A percentile compares a stretch with the other conserved stretches of the same genome.
These are phyloP conservation scores for Cystobasidium slooffiae DNA, from an alignment of 1,284 basidiomycete genomes.

Conservation along the genomic window DNA sequence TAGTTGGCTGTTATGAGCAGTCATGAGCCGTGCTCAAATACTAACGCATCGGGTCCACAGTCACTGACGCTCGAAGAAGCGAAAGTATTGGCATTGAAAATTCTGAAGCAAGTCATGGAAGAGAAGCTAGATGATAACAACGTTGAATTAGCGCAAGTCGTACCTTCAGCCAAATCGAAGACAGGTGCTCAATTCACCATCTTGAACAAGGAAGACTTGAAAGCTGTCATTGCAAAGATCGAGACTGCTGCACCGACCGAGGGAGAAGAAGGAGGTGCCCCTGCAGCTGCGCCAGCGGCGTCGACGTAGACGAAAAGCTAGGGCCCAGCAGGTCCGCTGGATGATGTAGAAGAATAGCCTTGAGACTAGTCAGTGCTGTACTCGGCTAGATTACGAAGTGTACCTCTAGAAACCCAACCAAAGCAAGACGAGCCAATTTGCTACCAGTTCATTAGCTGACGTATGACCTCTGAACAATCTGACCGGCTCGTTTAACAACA, in stretches of 20 bases:
- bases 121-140: constrained; percentile 98
- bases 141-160: constrained; percentile 90
- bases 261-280: not conserved
- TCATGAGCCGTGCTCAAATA: not conserved
- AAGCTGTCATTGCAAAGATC: constrained; percentile 66
- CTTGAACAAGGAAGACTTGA: constrained; percentile 73
- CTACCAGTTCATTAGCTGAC: no score
- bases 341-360: no score
- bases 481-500: not conserved
- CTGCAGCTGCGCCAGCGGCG: constrained; percentile 2
- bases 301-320: no score
- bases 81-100: constrained; percentile 80
- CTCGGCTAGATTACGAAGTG: no score
- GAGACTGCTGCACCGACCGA: constrained; percentile 34
- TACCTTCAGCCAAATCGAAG: constrained; percentile 23
- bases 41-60: constrained; percentile 60
- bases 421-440: no score
- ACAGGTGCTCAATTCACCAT: constrained; percentile 77
- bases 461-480: no score
- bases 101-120: constrained; percentile 99
- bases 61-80: constrained; percentile 92
- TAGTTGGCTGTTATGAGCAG: constrained; percentile 47
- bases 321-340: no score
- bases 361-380: no score
- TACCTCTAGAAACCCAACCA: no score